Percentiles rank a stretch among this genome's conserved stretches.
Evolutionary conservation across 2,329 filamentous ascomycete genomes (phyloP).

Genomic region (Stylonectria norvegica): DNA sequence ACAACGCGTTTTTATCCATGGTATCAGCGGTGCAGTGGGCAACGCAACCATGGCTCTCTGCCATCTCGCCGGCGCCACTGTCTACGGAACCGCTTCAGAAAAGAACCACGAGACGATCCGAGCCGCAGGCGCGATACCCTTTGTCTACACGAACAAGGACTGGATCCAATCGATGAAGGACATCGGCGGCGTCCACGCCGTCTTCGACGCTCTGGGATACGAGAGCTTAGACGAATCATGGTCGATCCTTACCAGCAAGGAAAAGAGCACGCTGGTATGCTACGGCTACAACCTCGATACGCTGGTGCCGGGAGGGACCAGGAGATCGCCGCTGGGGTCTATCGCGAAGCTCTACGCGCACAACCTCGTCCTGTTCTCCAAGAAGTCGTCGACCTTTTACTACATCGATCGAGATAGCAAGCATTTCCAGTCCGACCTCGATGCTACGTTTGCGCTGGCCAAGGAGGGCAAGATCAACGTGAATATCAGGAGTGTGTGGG

Average conservation of each 20-base stretch:
- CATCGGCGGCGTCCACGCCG: slow-evolving; percentile 44
- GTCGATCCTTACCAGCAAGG: slow-evolving; percentile 35
- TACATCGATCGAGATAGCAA: slow-evolving; percentile 34
- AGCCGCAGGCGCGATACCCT: slow-evolving; percentile 39
- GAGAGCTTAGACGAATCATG: slow-evolving; percentile 50
- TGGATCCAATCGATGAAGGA: slow-evolving; percentile 46
- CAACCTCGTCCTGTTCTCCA: slow-evolving; percentile 24
- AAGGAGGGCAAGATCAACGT: slow-evolving; percentile 31
- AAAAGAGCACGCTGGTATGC: slow-evolving; percentile 38
- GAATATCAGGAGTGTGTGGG: slow-evolving; percentile 39
- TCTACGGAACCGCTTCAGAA: slow-evolving; percentile 48
- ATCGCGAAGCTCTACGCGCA: slow-evolving; percentile 35
- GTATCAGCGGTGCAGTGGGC: slow-evolving; percentile 49
- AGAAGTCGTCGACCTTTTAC: slow-evolving; percentile 35
- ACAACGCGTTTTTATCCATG: slow-evolving; percentile 49
- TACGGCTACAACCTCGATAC: slow-evolving; percentile 37
- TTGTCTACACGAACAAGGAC: slow-evolving; percentile 46
- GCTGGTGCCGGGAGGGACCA: slow-evolving; percentile 28
- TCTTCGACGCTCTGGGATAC: slow-evolving; percentile 49
- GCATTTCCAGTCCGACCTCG: slow-evolving; percentile 31
- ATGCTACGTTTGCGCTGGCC: slow-evolving; percentile 30
- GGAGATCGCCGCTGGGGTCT: slow-evolving; percentile 30
- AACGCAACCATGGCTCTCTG: slow-evolving; percentile 41
- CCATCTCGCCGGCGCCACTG: slow-evolving; percentile 41
- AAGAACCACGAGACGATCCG: slow-evolving; percentile 42